Base-by-base conservation (phyloP, 441 rosid genomes). In the Dalechampia spathulata region DNA sequence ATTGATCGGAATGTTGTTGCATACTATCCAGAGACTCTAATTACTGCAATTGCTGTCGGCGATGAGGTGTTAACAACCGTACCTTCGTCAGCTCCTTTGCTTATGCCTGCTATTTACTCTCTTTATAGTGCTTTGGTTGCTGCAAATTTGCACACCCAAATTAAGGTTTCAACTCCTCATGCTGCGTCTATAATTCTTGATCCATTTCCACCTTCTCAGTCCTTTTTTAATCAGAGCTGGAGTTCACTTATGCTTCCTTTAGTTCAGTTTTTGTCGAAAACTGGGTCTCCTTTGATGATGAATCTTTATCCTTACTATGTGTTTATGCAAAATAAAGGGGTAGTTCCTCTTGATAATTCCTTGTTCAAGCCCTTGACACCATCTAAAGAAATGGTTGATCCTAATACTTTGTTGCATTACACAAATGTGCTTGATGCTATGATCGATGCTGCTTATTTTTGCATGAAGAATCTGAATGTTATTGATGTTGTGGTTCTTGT, bases 221-320 rank as follows among this genome's bases (percentile, higher is more conserved):
- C 99, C 45, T 93, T 80, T 64, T 93, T 93, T 53, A 93, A 93
- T 70, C 97, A 86, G 80, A 82, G 93, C 58, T 80, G 78, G 86
- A 76, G 58, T 38, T 75, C 89, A 6, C 66, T 90, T 30, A 80
- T 90, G 75, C 66, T 73, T 30, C 91, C 97, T 8, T 48, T 93
- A 75, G 87, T 90, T 61, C 81, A 74, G 61, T 90, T 93, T 73
- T 72, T 90, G 71, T 87, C 95, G 0, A 78, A 66, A 70, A 85
- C 95, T 2, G 83, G 75, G 16, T 82, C 99, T 5, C 96, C 97
- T 2, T 58, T 90, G 73, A 93, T 93, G 99, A 82, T 93, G 95
- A 93, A 93, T 72, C 75, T 90, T 42, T 93, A 93, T 62, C 97
- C 99, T 32, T 90, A 93, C 74, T 93, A 90, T 40, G 96, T 87